These are phyloP conservation scores for Cytospora mali DNA, from an alignment of 2,329 filamentous ascomycete genomes.

Conservation along the genomic window DNA sequence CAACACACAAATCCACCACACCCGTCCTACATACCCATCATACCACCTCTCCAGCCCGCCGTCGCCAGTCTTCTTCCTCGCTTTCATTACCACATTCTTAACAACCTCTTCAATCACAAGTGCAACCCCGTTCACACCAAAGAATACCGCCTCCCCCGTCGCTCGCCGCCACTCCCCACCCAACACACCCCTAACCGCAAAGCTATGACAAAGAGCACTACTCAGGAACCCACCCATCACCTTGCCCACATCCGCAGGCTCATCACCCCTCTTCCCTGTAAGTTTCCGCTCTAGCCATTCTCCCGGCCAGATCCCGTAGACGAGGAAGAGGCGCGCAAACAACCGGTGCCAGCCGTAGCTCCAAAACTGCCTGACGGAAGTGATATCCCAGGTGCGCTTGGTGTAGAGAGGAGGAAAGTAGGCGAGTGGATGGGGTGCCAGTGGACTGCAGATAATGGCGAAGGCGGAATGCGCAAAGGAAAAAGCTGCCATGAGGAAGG, in stretches of 20 bases:
- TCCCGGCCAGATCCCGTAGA: conserved; percentile 49
- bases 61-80: conserved; percentile 26
- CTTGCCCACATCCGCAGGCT: conserved; percentile 46
- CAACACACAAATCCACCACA: conserved; percentile 45
- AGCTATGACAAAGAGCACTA: conserved; percentile 45
- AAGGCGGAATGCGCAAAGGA: conserved; percentile 45
- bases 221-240: conserved; percentile 45
- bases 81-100: conserved; percentile 27
- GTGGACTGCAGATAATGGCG: conserved; percentile 42
- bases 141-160: conserved; percentile 39
- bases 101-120: conserved; percentile 37
- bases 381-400: conserved; percentile 44
- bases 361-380: conserved; percentile 44
- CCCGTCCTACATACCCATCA: conserved; percentile 38
- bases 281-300: conserved; percentile 45
- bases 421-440: conserved; percentile 43
- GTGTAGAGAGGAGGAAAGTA: conserved; percentile 50
- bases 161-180: conserved; percentile 40
- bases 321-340: conserved; percentile 46
- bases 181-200: conserved; percentile 43
- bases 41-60: conserved; percentile 34
- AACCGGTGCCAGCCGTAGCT: conserved; percentile 48
- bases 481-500: conserved; percentile 47
- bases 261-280: conserved; percentile 37
- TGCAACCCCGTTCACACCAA: conserved; percentile 37